Percentiles rank a stretch among this genome's conserved stretches.
Evolutionary conservation across 75 land plant genomes (phyloP).

Genomic region (Cryptomeria japonica): DNA sequence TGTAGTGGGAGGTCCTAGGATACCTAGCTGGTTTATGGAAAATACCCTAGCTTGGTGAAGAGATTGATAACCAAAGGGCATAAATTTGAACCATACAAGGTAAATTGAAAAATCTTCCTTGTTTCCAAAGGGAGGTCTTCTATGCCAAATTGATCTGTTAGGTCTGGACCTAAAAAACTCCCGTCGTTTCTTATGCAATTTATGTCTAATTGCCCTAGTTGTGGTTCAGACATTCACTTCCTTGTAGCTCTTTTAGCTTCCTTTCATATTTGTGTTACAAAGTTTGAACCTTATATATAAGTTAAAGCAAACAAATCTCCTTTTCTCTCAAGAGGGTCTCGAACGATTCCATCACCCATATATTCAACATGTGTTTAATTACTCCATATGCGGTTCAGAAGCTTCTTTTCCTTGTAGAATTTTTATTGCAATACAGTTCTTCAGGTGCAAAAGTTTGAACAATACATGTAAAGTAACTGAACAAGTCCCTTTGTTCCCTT

Average conservation of each 20-base stretch:
- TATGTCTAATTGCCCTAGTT: neutral
- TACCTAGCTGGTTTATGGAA: neutral
- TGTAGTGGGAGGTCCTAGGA: neutral
- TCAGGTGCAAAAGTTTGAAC: neutral
- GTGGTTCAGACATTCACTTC: neutral
- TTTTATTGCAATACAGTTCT: neutral
- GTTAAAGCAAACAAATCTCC: neutral
- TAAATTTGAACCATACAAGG: neutral
- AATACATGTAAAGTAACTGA: neutral
- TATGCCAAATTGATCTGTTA: neutral
- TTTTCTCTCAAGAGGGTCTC: neutral
- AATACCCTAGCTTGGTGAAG: neutral
- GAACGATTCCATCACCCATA: neutral
- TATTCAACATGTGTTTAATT: neutral
- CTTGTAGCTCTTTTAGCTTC: neutral
- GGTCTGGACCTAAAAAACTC: neutral
- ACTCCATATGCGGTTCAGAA: neutral
- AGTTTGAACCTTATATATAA: neutral
- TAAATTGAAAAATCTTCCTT: neutral
- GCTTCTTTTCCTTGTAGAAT: neutral
- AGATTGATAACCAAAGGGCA: neutral
- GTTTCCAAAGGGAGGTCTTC: neutral
- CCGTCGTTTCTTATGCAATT: neutral
- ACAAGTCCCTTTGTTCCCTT: neutral
- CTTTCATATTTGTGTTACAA: neutral